Conservation (phyloP, 768 basidiomycete genomes). For the Leccinellum albellum region DNA sequence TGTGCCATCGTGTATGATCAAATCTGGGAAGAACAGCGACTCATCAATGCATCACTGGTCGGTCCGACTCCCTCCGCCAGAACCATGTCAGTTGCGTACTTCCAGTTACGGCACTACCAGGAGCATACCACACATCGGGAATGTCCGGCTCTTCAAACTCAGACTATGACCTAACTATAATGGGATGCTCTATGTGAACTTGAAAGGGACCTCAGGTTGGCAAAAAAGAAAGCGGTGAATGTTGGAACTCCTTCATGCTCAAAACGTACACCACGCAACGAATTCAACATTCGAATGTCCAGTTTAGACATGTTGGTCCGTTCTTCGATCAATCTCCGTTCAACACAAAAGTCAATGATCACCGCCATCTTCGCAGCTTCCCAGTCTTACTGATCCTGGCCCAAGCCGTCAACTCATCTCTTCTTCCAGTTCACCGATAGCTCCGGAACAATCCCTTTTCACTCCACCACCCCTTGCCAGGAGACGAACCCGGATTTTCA, state of each 20-base stretch:
- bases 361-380: constrained; percentile 1
- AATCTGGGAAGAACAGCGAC: too few relatives aligned
- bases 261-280: constrained; percentile 6
- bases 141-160: neutral
- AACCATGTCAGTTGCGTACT: neutral
- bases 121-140: too few relatives aligned
- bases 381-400: neutral
- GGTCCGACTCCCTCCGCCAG: neutral
- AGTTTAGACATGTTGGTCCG: constrained; percentile 15
- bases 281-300: constrained; percentile 17
- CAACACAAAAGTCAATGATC: constrained; percentile 2
- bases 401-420: constrained; percentile 1
- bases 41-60: too few relatives aligned
- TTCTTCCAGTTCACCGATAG: constrained; percentile 8
- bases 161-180: neutral
- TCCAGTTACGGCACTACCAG: too few relatives aligned
- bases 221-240: too few relatives aligned
- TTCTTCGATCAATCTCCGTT: constrained; percentile 7
- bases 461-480: constrained; percentile 24
- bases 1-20: too few relatives aligned
- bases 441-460: constrained; percentile 22
- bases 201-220: neutral
- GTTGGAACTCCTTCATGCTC: neutral
- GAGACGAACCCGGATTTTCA: constrained; percentile 5
- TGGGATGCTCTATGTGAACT: neutral